These are phyloP conservation scores for Pythium plurisporium DNA, from an alignment of 352 stramenopile species.

Conservation along the genomic window DNA sequence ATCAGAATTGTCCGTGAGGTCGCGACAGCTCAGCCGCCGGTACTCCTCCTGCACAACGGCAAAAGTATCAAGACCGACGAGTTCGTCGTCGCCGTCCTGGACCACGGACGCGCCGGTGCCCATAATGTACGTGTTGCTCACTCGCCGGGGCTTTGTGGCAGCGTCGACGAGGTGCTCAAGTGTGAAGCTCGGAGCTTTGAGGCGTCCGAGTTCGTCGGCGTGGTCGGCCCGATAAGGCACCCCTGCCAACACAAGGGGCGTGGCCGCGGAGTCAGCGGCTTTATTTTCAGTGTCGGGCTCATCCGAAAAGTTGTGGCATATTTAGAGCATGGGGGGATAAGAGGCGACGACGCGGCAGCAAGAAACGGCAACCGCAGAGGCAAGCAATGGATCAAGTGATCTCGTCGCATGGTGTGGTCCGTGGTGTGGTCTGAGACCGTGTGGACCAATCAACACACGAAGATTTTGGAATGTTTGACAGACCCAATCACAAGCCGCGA, in stretches of 20 bases:
- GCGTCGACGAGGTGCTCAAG: background rate
- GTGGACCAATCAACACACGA: background rate
- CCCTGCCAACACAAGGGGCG: too few species aligned
- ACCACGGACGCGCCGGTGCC: slow-evolving; percentile 24
- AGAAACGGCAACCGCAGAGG: background rate
- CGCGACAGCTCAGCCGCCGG: slow-evolving; percentile 13
- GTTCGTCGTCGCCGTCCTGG: background rate
- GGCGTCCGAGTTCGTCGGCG: too few species aligned
- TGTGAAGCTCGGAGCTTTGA: background rate
- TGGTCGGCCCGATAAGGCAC: too few species aligned
- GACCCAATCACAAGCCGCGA: slow-evolving; percentile 5
- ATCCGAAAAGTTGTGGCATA: too few species aligned
- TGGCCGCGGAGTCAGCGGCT: too few species aligned
- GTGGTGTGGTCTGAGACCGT: background rate
- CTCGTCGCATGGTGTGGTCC: background rate
- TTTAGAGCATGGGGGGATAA: background rate
- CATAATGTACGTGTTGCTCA: too few species aligned
- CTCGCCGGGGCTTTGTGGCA: background rate
- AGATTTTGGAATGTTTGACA: slow-evolving; percentile 11
- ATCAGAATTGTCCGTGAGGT: background rate
- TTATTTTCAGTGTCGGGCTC: too few species aligned
- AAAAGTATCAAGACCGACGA: slow-evolving; percentile 20
- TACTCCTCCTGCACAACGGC: slow-evolving; percentile 23
- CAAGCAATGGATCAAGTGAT: background rate
- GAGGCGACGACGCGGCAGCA: background rate